A percentile compares a stretch with the other conserved stretches of the same genome.
phyloP scores from a whole-genome alignment of 352 stramenopile genomes.

The Phytophthora sp. region DNA sequence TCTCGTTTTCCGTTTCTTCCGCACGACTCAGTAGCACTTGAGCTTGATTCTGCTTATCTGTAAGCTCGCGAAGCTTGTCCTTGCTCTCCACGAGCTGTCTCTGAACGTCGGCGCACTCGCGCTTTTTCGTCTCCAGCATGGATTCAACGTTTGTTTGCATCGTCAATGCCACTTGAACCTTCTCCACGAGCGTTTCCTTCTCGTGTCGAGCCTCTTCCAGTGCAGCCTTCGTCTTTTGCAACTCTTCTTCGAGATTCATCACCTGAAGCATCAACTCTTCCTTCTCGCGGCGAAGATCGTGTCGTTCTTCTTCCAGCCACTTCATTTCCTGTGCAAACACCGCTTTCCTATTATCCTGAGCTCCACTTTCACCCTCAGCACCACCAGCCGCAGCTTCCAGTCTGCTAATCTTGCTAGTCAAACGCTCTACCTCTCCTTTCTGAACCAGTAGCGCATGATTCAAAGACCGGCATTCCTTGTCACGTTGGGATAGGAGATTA shows the following conservation, averaged over 20 bases:
- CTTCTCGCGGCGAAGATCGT: slow-evolving; percentile 57
- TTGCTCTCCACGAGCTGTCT: slow-evolving; percentile 54
- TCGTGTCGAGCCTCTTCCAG: slow-evolving; percentile 48
- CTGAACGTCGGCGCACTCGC: slow-evolving; percentile 47
- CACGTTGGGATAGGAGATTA: slow-evolving; percentile 66
- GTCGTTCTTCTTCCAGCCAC: slow-evolving; percentile 74
- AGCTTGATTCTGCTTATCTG: slow-evolving; percentile 45
- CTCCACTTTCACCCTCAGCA: slow-evolving; percentile 12
- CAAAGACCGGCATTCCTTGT: slow-evolving; percentile 71
- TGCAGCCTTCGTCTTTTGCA: slow-evolving; percentile 50
- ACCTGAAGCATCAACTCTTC: slow-evolving; percentile 64
- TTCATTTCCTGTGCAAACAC: slow-evolving; percentile 71
- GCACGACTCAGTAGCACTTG: slow-evolving; percentile 50
- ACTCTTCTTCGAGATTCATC: slow-evolving; percentile 62
- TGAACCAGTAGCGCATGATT: slow-evolving; percentile 62
- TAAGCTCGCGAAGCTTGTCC: slow-evolving; percentile 50
- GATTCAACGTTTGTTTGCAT: slow-evolving; percentile 49
- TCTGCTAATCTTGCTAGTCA: slow-evolving; percentile 44
- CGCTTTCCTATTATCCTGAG: slow-evolving; percentile 30
- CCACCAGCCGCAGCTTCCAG: slow-evolving; percentile 25
- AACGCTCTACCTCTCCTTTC: slow-evolving; percentile 61
- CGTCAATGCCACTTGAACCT: slow-evolving; percentile 41
- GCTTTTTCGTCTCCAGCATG: slow-evolving; percentile 66
- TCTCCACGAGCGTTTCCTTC: slow-evolving; percentile 56
- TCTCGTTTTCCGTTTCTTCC: slow-evolving; percentile 72